Evolutionary conservation across 768 basidiomycete species (phyloP).

Genomic region (Boletus fagicola): DNA sequence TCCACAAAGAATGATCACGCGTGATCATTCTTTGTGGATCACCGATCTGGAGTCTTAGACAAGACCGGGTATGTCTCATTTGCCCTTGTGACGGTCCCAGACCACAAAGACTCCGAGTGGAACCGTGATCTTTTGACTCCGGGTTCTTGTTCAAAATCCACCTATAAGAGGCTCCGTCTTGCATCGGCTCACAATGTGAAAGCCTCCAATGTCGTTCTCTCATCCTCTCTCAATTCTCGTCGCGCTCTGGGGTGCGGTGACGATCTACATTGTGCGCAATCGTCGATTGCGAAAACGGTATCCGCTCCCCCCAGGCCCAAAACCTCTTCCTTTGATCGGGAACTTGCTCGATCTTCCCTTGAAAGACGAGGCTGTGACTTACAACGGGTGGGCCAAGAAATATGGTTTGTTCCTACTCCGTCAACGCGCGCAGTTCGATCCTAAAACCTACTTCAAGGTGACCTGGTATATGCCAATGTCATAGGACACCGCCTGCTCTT

Average conservation of each 20-base stretch:
- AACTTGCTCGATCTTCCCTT: conserved; percentile 49
- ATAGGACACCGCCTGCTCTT: conserved; percentile 50
- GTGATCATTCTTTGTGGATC: no score
- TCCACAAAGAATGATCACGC: no score
- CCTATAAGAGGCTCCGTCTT: conserved; percentile 17
- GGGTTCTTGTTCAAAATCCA: conserved; percentile 7
- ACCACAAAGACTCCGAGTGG: no score
- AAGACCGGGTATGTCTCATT: no score
- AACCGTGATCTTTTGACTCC: conserved; percentile 1
- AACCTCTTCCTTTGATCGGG: conserved; percentile 50
- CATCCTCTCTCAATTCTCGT: conserved; percentile 16
- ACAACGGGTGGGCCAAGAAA: conserved; percentile 41
- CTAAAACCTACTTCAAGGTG: conserved; percentile 33
- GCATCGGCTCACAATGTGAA: neutral
- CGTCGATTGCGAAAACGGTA: conserved; percentile 19
- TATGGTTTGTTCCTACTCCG: conserved; percentile 27
- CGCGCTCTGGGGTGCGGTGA: conserved; percentile 22
- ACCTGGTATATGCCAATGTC: conserved; percentile 51
- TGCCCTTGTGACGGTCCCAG: no score
- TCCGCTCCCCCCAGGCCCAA: conserved; percentile 56
- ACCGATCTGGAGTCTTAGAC: no score
- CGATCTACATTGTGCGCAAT: conserved; percentile 18
- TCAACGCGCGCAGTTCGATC: neutral
- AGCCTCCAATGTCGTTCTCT: conserved; percentile 16
- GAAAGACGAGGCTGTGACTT: conserved; percentile 39